Evolutionary conservation across 2,329 filamentous ascomycete genomes (phyloP).

Genomic region (Hymenotorrendiella dingleyae): DNA sequence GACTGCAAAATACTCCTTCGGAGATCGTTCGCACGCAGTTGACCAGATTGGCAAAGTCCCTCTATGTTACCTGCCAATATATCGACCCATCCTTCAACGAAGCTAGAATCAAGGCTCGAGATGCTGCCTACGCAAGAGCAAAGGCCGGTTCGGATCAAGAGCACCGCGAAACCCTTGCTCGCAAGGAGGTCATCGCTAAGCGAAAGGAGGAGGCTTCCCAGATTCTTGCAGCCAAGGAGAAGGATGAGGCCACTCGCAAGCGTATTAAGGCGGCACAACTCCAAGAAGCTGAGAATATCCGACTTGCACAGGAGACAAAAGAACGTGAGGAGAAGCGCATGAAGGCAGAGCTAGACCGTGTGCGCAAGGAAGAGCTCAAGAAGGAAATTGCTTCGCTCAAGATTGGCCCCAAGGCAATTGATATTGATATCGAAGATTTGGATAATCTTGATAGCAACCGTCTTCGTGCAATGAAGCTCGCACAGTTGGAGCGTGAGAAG

Average conservation of each 20-base stretch:
- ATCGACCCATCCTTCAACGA: constrained; percentile 88
- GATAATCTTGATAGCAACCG: constrained; percentile 83
- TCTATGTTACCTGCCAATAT: constrained; percentile 93
- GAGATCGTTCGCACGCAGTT: constrained; percentile 97
- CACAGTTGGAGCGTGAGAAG: constrained; percentile 96
- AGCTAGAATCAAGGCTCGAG: constrained; percentile 70
- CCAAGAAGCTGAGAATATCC: constrained; percentile 82
- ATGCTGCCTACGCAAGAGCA: constrained; percentile 74
- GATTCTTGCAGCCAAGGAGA: constrained; percentile 79
- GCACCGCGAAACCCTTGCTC: constrained; percentile 75
- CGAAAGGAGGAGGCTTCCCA: constrained; percentile 95
- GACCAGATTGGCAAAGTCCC: constrained; percentile 80
- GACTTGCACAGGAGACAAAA: constrained; percentile 85
- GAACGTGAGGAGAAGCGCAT: constrained; percentile 83
- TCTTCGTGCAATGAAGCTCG: constrained; percentile 89
- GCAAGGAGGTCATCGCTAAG: constrained; percentile 89
- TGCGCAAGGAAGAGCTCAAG: constrained; percentile 89
- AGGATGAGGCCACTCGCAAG: constrained; percentile 86
- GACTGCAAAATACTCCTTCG: constrained; percentile 93
- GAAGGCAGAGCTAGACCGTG: constrained; percentile 81
- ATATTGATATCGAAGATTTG: constrained; percentile 74
- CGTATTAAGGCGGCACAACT: constrained; percentile 80
- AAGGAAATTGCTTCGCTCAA: constrained; percentile 89
- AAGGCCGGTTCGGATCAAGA: constrained; percentile 88
- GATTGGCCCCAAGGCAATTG: constrained; percentile 69